Base-by-base conservation (phyloP, 2,329 filamentous ascomycete species). In the Diaporthe sp. region DNA sequence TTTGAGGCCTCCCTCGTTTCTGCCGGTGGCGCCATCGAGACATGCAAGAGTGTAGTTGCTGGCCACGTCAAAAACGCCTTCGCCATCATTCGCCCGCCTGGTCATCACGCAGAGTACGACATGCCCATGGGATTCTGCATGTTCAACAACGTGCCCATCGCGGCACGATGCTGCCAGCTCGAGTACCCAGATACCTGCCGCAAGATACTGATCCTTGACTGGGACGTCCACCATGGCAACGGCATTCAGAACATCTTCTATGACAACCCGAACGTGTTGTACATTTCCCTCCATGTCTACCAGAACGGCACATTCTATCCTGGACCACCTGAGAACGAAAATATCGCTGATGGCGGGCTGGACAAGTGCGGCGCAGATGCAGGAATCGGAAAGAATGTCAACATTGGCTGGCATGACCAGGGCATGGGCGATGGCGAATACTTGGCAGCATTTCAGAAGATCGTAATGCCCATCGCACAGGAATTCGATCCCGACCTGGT, bases 221-320 rank as follows among this genome's bases (percentile, higher is more conserved):
- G 97, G 94, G 94, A 92, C 81, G 93, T 92, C 17, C 91, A 93
- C 76, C 91, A 93, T 78, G 94, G 97, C 72, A 99, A 99, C 81
- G 97, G 97, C 15, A 94, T 97, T 38, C 97, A 99, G 81, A 96
- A 98, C 80, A 96, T 97, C 68, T 98, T 98, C 80, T 98, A 98
- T 81, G 88, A 96, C 50, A 95, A 99, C 79, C 95, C 96, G 0
- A 98, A 98, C 79, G 92, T 99, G 25, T 90, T 99, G 3, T 99
- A 99, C 82, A 95, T 99, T 72, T 99, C 97, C 0, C 85, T 98
- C 9, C 97, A 99, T 80, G 95, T 98, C 30, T 97, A 97, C 80
- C 89, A 92, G 74, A 91, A 95, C 77, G 96, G 96, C 1, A 85
- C 85, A 0, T 99, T 98, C 82, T 99, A 99, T 80, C 97, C 97